Base-by-base conservation (phyloP, 192 early-diverging fungal species). In the Backusella luteola region DNA sequence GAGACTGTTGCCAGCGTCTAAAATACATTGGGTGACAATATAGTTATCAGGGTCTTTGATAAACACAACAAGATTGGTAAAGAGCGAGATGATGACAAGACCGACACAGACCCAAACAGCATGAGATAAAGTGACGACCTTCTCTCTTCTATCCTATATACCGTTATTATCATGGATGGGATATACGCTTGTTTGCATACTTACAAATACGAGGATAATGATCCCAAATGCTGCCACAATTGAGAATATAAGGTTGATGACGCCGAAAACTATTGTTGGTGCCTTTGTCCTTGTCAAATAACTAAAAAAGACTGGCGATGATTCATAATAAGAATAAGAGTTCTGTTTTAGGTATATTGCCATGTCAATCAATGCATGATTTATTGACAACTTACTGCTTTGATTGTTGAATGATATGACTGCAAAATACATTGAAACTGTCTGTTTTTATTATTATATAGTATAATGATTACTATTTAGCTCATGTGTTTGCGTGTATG, bases 31-130 rank as follows among this genome's bases (percentile, higher is more conserved):
- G 17, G 14, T 6, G 9, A 74, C 26, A 29, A 63, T 75, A 42
- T 79, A 83, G 4, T 56, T 67, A 38, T 32, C 17, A 0, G 46
- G 77, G 21, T 56, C 21, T 8, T 69, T 79, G 49, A 71, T 63
- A 42, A 79, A 83, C 15, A 83, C 34, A 49, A 83, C 36, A 34
- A 79, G 35, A 36, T 83, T 83, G 46, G 76, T 38, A 63, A 83
- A 76, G 4, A 41, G 46, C 14, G 76, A 75, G 3, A 71, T 46
- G 12, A 83, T 42, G 4, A 83, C 70, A 32, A 79, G 4, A 2
- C 76, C 73, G 14, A 83, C 39, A 12, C 44, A 66, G 6, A 52
- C 56, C 81, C 81, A 83, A 19, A 79, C 21, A 26, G 77, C 41
- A 67, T 83, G 74, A 19, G 74, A 76, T 23, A 83, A 66, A 39